Percentiles rank a stretch among this genome's conserved stretches.
Conservation (phyloP, 2,329 filamentous ascomycete species). For the Trichocomaceae sp. region DNA sequence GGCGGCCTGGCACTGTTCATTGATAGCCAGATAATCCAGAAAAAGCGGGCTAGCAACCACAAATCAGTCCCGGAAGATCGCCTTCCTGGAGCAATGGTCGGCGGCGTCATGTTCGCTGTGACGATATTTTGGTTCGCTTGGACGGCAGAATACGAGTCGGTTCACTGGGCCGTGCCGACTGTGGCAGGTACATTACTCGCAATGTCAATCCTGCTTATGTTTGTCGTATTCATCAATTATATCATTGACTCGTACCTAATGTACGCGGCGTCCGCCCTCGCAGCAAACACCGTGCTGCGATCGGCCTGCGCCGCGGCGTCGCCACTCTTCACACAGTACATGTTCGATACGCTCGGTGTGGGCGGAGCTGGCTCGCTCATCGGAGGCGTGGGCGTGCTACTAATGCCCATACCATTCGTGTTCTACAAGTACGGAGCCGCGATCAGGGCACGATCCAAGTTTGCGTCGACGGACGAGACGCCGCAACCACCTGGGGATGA, state of each 20-base stretch:
- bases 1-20: constrained; percentile 37
- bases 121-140: constrained; percentile 43
- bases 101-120: constrained; percentile 22
- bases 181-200: constrained; percentile 40
- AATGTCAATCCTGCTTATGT: constrained; percentile 40
- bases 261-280: constrained; percentile 18
- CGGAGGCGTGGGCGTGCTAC: constrained; percentile 8
- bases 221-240: constrained; percentile 51
- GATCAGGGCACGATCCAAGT: constrained; percentile 34
- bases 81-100: constrained; percentile 19
- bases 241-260: constrained; percentile 47
- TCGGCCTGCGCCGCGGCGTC: constrained; percentile 18
- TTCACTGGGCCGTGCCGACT: constrained; percentile 44
- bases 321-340: constrained; percentile 12
- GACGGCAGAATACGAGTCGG: constrained; percentile 28
- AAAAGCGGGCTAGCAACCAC: constrained; percentile 20
- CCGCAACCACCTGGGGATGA: constrained; percentile 20
- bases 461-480: constrained; percentile 31
- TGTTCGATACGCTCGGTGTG: constrained; percentile 11
- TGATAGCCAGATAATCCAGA: constrained; percentile 35
- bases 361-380: constrained; percentile 12
- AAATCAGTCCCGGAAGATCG: constrained; percentile 20
- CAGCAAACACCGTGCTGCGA: constrained; percentile 9
- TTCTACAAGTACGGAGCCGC: constrained; percentile 55
- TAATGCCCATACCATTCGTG: constrained; percentile 43